phyloP scores from a whole-genome alignment of 495 filamentous ascomycete species.

The Mytilinidion resinicola region DNA sequence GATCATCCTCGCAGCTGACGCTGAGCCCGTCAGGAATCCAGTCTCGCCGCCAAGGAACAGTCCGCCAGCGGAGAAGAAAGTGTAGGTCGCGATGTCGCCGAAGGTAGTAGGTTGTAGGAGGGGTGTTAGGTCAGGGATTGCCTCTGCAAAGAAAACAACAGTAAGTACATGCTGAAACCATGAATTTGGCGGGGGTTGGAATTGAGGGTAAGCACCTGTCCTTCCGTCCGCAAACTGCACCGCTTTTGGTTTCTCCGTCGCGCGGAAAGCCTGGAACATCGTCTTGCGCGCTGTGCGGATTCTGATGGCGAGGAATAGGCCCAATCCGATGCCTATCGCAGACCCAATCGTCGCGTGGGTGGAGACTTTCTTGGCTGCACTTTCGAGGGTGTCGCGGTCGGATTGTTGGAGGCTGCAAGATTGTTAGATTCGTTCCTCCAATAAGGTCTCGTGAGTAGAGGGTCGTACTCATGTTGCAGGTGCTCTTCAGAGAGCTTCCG shows the following conservation, averaged over 20 bases:
- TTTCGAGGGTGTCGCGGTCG: constrained; percentile 53
- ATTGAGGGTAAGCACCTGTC: constrained; percentile 39
- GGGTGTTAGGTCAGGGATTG: constrained; percentile 54
- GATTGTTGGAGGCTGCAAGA: constrained; percentile 43
- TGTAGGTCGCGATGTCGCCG: constrained; percentile 58
- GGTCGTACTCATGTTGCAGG: constrained; percentile 47
- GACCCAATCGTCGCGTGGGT: constrained; percentile 53
- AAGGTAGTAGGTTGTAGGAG: constrained; percentile 50
- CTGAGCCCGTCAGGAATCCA: constrained; percentile 52
- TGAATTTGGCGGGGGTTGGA: background rate
- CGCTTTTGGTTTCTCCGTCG: constrained; percentile 51
- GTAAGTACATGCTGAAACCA: background rate
- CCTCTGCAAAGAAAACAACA: constrained; percentile 38
- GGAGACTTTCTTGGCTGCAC: constrained; percentile 47
- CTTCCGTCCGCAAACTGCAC: constrained; percentile 57
- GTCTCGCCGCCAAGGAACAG: constrained; percentile 59
- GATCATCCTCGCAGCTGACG: constrained; percentile 47
- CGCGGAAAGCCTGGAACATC: constrained; percentile 55
- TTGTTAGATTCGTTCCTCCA: constrained; percentile 2
- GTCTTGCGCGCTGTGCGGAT: constrained; percentile 48
- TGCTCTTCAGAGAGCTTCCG: constrained; percentile 55
- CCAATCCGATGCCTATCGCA: constrained; percentile 53
- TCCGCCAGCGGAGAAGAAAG: constrained; percentile 55
- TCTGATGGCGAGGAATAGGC: constrained; percentile 51
- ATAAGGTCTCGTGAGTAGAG: background rate